Percentiles rank a stretch among this genome's conserved stretches.
Conservation (phyloP, 306 rosid genomes). For the Sesbania bispinosa region DNA sequence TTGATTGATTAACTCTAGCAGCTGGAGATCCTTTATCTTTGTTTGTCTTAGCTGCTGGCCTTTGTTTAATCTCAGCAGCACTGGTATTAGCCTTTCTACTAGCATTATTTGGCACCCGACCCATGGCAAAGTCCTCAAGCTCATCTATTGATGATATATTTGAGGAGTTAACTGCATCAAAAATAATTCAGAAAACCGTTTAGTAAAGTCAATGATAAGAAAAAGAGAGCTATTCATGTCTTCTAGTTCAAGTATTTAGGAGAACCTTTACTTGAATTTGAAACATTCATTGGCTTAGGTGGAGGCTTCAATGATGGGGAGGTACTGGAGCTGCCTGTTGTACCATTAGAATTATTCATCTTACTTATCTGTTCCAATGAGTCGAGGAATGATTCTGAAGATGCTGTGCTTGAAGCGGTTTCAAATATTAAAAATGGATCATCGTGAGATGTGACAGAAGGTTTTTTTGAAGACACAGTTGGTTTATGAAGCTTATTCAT, state of each 20-base stretch:
- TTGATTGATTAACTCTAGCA: conserved; percentile 27
- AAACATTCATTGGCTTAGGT: conserved; percentile 49
- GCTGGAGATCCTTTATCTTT: conserved; percentile 34
- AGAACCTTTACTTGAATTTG: conserved; percentile 45
- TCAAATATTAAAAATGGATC: conserved; percentile 75
- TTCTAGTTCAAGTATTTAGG: conserved; percentile 32
- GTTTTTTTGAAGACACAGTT: conserved; percentile 23
- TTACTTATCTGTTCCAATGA: conserved; percentile 48
- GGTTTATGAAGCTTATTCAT: conserved; percentile 33
- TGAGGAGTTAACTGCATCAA: conserved; percentile 47
- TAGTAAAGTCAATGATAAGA: conserved; percentile 15
- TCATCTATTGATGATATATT: conserved; percentile 63
- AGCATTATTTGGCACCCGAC: conserved; percentile 39
- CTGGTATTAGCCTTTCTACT: conserved; percentile 31
- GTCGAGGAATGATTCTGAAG: conserved; percentile 48
- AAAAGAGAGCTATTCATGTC: not conserved
- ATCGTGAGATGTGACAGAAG: conserved; percentile 33
- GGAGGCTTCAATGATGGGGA: conserved; percentile 60
- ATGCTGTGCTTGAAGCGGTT: conserved; percentile 41
- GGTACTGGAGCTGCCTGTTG: conserved; percentile 31
- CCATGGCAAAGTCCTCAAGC: conserved; percentile 79
- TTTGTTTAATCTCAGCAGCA: conserved; percentile 28
- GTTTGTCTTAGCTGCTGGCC: conserved; percentile 37
- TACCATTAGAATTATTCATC: conserved; percentile 40
- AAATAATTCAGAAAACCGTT: conserved; percentile 4